Conservation (phyloP, 495 filamentous ascomycete species). For the Neurospora sp. region DNA sequence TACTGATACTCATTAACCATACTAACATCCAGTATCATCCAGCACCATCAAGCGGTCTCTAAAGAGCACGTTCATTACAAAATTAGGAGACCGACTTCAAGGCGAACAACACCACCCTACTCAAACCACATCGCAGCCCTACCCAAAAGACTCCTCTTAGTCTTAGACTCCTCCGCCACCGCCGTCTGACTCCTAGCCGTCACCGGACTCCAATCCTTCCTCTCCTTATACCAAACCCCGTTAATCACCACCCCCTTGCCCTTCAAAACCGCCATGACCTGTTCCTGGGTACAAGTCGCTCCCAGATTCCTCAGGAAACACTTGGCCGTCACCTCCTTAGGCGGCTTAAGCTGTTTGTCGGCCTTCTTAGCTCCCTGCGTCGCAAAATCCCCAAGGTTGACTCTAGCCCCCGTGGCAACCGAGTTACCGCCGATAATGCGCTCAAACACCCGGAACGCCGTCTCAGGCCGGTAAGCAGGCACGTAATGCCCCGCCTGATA, state of each 20-base stretch:
- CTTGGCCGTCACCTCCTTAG: constrained; percentile 30
- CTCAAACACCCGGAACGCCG: constrained; percentile 54
- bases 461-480: constrained; percentile 60
- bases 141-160: constrained; percentile 9
- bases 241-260: constrained; percentile 36
- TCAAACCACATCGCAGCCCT: neutral
- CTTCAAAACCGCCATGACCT: constrained; percentile 33
- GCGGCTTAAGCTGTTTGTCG: constrained; percentile 32
- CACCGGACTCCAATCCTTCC: constrained; percentile 29
- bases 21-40: neutral
- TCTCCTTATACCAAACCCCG: constrained; percentile 42
- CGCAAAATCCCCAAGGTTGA: constrained; percentile 40
- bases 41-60: neutral
- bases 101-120: neutral
- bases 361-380: constrained; percentile 44
- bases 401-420: constrained; percentile 1
- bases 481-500: constrained; percentile 65
- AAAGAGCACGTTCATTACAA: neutral
- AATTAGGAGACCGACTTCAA: too few species aligned
- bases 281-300: constrained; percentile 39
- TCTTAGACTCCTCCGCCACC: constrained; percentile 12
- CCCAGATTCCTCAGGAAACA: constrained; percentile 48
- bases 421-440: constrained; percentile 42
- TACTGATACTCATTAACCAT: neutral
- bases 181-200: constrained; percentile 18